Evolutionary conservation across 106 monocot genomes (phyloP), one percentile per base, ranked within the genome.

Genomic region (Allium cepa): DNA sequence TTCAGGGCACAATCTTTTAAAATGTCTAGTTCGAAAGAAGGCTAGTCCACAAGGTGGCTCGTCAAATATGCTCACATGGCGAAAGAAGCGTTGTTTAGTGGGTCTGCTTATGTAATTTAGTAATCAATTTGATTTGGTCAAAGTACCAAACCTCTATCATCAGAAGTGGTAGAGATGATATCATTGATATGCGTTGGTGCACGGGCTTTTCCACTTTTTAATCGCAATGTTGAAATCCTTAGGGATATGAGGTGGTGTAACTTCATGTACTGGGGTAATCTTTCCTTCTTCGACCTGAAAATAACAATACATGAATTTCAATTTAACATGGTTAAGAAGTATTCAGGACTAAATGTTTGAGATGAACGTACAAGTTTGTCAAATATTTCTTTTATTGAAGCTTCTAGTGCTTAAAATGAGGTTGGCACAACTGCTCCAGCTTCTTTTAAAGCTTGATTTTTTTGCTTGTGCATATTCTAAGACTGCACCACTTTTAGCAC

Each of bases 111-210:
- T 5, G 5, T 97, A 91, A 55, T 47, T 26, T 16, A 3, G 3
- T 7, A 46, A 16, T 26, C 26, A 4, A 67, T 67, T 16, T 18
- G 36, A 53, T 50, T 18, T 55, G 68, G 53, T 15, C 66, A 66
- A 57, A 72, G 64, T 69, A 74, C 72, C 22, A 22, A 75, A 92
- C 97, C 97, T 97, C 97, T 86, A 49, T 97, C 97, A 71, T 97
- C 97, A 64, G 97, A 89, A 69, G 92, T 97, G 7, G 97, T 97
- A 57, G 97, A 97, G 73, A 97, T 89, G 58, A 97, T n/a, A n/a
- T n/a, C n/a, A n/a, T n/a, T n/a, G n/a, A n/a, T 92, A 80, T 97
- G 97, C 62, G 97, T 97, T 53, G 97, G 97, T 15, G 97, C 92
- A 26, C 92, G 86, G 51, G 92, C 97, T 75, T 97, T 97, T 64